These are phyloP conservation scores for Trichoderma koningiopsis DNA, from an alignment of 2,329 filamentous ascomycete genomes.

Conservation along the genomic window DNA sequence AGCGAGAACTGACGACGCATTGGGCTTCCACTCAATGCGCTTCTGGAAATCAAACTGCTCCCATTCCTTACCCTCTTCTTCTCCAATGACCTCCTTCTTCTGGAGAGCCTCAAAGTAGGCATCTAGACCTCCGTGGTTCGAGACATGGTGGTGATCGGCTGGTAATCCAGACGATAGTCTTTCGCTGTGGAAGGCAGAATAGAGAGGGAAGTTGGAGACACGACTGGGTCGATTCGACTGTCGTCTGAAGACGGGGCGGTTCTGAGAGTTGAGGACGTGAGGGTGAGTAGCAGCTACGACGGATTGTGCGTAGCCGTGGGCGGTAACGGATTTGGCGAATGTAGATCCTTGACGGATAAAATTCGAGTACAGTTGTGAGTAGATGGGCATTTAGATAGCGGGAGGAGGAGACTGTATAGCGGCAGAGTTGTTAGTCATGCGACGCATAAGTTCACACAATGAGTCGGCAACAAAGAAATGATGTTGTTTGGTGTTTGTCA, in stretches of 20 bases:
- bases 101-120: constrained; percentile 92
- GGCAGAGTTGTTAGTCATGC: constrained; percentile 28
- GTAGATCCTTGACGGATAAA: constrained; percentile 94
- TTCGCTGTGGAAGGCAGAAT: constrained; percentile 74
- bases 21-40: constrained; percentile 84
- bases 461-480: neutral
- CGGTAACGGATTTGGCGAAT: constrained; percentile 86
- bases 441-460: neutral
- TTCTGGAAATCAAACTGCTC: constrained; percentile 87
- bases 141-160: constrained; percentile 58
- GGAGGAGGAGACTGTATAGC: constrained; percentile 56
- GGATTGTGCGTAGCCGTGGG: constrained; percentile 96
- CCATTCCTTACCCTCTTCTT: constrained; percentile 77
- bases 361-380: constrained; percentile 69
- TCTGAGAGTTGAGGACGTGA: constrained; percentile 73
- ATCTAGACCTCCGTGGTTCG: constrained; percentile 69
- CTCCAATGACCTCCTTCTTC: constrained; percentile 65
- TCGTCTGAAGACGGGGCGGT: constrained; percentile 64
- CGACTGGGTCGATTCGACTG: constrained; percentile 58
- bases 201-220: constrained; percentile 62
- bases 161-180: constrained; percentile 51
- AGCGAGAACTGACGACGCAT: constrained; percentile 57
- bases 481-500: neutral
- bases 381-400: constrained; percentile 87
- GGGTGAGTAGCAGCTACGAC: constrained; percentile 91